Conservation (phyloP, 805 yeast species). For the Starmera amethionina region DNA sequence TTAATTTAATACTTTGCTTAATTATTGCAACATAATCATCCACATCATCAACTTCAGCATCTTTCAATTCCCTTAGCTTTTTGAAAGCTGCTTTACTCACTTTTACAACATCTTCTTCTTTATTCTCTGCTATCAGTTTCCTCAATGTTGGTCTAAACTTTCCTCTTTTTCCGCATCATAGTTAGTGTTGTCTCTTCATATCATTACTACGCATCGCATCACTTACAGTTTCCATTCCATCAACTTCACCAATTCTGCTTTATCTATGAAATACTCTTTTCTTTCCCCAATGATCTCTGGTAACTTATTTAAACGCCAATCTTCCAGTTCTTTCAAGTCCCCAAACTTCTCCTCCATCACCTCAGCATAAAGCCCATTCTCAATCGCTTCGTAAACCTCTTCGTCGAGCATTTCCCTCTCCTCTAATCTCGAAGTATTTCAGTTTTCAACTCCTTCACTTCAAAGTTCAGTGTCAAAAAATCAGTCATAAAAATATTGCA, state of each 20-base stretch:
- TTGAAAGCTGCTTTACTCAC: slow-evolving; percentile 8
- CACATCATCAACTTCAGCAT: slow-evolving; percentile 1
- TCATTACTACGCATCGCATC: background rate
- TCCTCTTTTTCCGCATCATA: slow-evolving; percentile 10
- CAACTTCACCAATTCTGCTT: slow-evolving; percentile 13
- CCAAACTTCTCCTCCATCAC: slow-evolving; percentile 3
- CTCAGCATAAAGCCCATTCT: slow-evolving; percentile 2
- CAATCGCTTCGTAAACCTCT: slow-evolving; percentile 1
- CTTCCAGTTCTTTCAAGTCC: slow-evolving; percentile 9
- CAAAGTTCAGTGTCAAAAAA: too few species aligned
- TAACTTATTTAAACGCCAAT: slow-evolving; percentile 9
- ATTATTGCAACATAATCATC: slow-evolving; percentile 6
- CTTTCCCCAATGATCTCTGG: slow-evolving; percentile 4
- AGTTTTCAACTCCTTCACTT: too few species aligned
- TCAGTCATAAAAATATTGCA: background rate
- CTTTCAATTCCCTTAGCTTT: slow-evolving; percentile 1
- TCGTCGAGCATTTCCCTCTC: background rate
- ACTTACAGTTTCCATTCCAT: slow-evolving; percentile 16
- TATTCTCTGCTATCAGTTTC: slow-evolving; percentile 14
- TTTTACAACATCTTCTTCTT: slow-evolving; percentile 4
- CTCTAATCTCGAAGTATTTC: too few species aligned
- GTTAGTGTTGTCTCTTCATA: background rate
- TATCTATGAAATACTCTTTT: slow-evolving; percentile 3
- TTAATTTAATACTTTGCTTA: slow-evolving; percentile 1
- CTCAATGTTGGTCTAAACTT: slow-evolving; percentile 17